A percentile compares a stretch with the other conserved stretches of the same genome.
Conservation (phyloP, 2,329 filamentous ascomycete genomes). For the Purpureocillium takamizusanense region DNA sequence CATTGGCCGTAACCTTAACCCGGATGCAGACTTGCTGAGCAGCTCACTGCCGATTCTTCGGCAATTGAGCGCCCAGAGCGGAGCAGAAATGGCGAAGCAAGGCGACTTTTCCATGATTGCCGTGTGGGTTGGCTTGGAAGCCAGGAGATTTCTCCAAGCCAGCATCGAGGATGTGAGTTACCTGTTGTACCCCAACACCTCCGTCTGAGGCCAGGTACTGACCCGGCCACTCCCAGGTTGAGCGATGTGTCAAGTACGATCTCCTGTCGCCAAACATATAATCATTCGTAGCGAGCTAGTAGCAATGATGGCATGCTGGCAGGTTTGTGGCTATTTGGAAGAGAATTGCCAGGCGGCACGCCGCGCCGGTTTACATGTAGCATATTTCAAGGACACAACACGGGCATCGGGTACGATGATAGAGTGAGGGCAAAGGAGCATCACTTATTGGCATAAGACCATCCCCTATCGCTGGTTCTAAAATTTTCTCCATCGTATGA, state of each 20-base stretch:
- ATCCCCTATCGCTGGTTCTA: no score
- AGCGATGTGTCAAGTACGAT: conserved; percentile 86
- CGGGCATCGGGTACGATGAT: no score
- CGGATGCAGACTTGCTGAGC: conserved; percentile 74
- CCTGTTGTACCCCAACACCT: background rate
- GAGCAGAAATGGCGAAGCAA: conserved; percentile 58
- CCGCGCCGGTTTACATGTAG: no score
- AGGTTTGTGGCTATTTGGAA: no score
- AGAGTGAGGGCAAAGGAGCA: no score
- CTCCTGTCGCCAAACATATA: conserved; percentile 80
- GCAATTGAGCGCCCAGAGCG: conserved; percentile 72
- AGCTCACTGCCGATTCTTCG: conserved; percentile 85
- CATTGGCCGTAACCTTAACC: conserved; percentile 81
- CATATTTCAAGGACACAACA: no score
- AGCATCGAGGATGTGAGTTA: conserved; percentile 74
- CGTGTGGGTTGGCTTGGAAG: conserved; percentile 86
- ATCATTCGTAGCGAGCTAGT: conserved; percentile 9
- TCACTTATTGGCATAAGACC: no score
- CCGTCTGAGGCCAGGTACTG: conserved; percentile 1
- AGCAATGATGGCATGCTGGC: no score
- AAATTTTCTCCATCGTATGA: no score
- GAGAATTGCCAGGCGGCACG: no score
- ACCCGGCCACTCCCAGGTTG: conserved; percentile 48
- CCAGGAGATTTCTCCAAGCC: conserved; percentile 79
- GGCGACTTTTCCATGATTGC: conserved; percentile 80